Conservation (phyloP, 164 flowering plant species). For the Magnolia sinica region DNA sequence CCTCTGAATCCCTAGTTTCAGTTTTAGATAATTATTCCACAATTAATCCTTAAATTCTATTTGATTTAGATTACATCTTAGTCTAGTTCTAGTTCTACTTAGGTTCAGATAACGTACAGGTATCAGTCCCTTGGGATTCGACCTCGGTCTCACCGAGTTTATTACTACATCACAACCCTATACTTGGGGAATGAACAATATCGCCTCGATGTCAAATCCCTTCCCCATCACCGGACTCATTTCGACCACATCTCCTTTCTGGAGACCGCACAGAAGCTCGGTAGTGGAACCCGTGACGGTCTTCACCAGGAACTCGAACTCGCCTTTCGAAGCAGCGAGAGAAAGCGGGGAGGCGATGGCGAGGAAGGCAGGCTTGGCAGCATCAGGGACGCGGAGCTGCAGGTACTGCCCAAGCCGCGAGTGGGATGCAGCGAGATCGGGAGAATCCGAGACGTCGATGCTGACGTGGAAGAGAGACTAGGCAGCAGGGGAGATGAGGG, state of each 20-base stretch:
- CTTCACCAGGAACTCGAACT: constrained; percentile 80
- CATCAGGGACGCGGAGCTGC: constrained; percentile 65
- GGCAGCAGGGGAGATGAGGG: constrained; percentile 57
- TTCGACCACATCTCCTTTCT: constrained; percentile 72
- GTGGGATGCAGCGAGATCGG: constrained; percentile 59
- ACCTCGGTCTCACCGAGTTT: too few relatives aligned
- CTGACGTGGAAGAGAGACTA: constrained; percentile 74
- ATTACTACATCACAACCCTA: too few relatives aligned
- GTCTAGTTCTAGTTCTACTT: too few relatives aligned
- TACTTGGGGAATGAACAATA: too few relatives aligned
- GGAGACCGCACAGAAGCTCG: constrained; percentile 63
- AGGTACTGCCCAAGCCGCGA: constrained; percentile 85
- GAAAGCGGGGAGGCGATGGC: constrained; percentile 90
- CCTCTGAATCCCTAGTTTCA: too few relatives aligned
- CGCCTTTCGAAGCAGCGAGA: constrained; percentile 39
- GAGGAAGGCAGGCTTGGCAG: constrained; percentile 59
- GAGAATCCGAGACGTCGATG: constrained; percentile 71
- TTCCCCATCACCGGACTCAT: constrained; percentile 71
- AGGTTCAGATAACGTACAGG: too few relatives aligned
- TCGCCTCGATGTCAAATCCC: constrained; percentile 62
- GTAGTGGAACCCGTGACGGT: constrained; percentile 76
- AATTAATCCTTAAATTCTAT: too few relatives aligned
- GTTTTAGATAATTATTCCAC: too few relatives aligned
- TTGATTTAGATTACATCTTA: too few relatives aligned
- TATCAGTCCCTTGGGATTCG: too few relatives aligned